Base-by-base conservation (phyloP, 23 red algal genomes). In the Rhodosorus marinus region DNA sequence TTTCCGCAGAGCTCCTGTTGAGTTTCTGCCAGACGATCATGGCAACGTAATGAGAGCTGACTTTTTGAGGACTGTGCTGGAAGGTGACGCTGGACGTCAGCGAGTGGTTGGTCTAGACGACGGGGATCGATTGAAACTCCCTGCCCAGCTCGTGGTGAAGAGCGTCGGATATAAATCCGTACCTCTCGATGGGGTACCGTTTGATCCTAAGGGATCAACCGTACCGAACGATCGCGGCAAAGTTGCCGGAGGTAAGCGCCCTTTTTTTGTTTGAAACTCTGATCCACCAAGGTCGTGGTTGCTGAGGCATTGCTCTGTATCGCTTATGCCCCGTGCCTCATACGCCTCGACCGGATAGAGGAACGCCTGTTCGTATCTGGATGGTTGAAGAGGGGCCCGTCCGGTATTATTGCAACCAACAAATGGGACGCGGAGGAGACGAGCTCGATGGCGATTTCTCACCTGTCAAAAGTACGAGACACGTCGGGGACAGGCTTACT, bases 341-440 rank as follows among this genome's bases (percentile, higher is more conserved):
- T n/a, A n/a, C n/a, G n/a, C n/a, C n/a, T n/a, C n/a, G n/a, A n/a
- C n/a, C n/a, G n/a, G n/a, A n/a, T n/a, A n/a, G n/a, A 24, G 45
- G 5, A 15, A 15, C 59, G 55, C 21, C 9, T 77, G 9, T 77
- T 66, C 57, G 72, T 77, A 1, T 32, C 57, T 20, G 72, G 72
- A 2, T 77, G 72, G 72, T 9, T 66, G 19, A 77, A 77, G 26
- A 46, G 59, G 14, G 72, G 72, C 5, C 59, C 72, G 26, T 23
- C 36, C 4, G 72, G 72, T 6, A 51, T 77, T 6, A 55, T 77
- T 8, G 72, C 29, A 27, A 56, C 58, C 20, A 65, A 63, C 43
- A 28, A 33, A 20, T 49, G 41, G 47, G 72, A 77, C 28, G 72
- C 72, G 51, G 55, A 77, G 28, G 72, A 77, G 46, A 77, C 72